Evolutionary conservation across 2,329 filamentous ascomycete genomes (phyloP).

Genomic region (Aquanectria penicillioides): DNA sequence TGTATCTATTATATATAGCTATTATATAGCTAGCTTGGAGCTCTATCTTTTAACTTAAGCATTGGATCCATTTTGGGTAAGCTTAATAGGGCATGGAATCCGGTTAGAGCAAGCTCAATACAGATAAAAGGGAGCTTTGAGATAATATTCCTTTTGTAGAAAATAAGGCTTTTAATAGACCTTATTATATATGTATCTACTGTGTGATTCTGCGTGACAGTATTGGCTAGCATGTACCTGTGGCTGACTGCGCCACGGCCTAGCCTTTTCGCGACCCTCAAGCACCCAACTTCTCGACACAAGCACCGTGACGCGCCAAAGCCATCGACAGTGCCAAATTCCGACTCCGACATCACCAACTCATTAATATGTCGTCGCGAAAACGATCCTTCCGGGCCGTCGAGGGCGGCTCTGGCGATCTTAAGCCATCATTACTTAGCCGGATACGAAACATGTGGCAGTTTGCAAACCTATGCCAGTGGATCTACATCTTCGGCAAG

Average conservation of each 20-base stretch:
- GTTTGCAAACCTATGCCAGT: constrained; percentile 93
- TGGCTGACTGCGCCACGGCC: constrained; percentile 41
- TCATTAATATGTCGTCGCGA: constrained; percentile 40
- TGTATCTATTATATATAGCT: no score
- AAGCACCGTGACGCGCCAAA: constrained; percentile 40
- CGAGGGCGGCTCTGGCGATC: constrained; percentile 28
- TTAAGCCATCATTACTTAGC: constrained; percentile 54
- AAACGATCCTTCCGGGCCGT: constrained; percentile 37
- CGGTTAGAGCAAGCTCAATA: no score
- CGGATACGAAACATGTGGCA: constrained; percentile 92
- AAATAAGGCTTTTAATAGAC: no score
- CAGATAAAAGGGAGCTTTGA: no score
- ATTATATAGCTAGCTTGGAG: no score
- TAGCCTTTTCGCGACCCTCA: constrained; percentile 33
- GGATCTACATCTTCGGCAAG: constrained; percentile 90
- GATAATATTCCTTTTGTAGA: no score
- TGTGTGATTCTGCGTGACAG: constrained; percentile 27
- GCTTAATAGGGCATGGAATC: no score
- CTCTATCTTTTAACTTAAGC: no score
- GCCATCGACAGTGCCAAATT: constrained; percentile 4
- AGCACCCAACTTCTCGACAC: constrained; percentile 29
- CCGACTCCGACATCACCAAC: constrained; percentile 30
- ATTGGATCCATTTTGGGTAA: no score
- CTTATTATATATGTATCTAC: no score
- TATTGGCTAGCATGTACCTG: constrained; percentile 36